phyloP scores from a whole-genome alignment of 2,329 filamentous ascomycete genomes.

The Botryotinia calthae region DNA sequence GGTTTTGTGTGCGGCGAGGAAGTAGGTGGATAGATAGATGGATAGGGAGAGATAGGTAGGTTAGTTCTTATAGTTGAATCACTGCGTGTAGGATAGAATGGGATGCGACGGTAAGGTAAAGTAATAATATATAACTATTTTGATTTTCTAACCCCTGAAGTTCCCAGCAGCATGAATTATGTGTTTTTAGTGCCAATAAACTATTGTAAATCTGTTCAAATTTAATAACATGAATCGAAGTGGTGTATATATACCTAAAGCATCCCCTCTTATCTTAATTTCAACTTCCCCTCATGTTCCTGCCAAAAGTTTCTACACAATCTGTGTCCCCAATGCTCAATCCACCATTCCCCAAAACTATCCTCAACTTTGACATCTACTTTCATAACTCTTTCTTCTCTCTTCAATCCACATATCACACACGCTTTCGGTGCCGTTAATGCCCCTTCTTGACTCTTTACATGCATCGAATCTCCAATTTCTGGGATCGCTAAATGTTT shows the following conservation, averaged over 20 bases:
- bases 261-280: slow-evolving; percentile 31
- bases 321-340: slow-evolving; percentile 80
- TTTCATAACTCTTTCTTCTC: slow-evolving; percentile 77
- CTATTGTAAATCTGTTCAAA: background rate
- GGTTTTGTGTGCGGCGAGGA: background rate
- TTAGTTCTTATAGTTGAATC: no score
- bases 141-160: background rate
- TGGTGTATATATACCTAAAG: background rate
- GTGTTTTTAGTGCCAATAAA: background rate
- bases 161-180: background rate
- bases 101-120: background rate
- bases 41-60: background rate
- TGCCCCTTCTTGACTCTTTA: slow-evolving; percentile 69
- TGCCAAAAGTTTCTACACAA: slow-evolving; percentile 85
- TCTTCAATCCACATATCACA: slow-evolving; percentile 80
- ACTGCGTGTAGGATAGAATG: background rate
- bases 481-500: slow-evolving; percentile 58
- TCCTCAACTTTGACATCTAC: slow-evolving; percentile 74
- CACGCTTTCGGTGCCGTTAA: slow-evolving; percentile 73
- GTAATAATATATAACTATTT: background rate
- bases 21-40: background rate
- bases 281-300: slow-evolving; percentile 66
- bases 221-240: background rate
- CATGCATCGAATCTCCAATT: slow-evolving; percentile 64
- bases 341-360: slow-evolving; percentile 96